Conservation (phyloP, 2,329 filamentous ascomycete species). For the Hirsutella minnesotensis region DNA sequence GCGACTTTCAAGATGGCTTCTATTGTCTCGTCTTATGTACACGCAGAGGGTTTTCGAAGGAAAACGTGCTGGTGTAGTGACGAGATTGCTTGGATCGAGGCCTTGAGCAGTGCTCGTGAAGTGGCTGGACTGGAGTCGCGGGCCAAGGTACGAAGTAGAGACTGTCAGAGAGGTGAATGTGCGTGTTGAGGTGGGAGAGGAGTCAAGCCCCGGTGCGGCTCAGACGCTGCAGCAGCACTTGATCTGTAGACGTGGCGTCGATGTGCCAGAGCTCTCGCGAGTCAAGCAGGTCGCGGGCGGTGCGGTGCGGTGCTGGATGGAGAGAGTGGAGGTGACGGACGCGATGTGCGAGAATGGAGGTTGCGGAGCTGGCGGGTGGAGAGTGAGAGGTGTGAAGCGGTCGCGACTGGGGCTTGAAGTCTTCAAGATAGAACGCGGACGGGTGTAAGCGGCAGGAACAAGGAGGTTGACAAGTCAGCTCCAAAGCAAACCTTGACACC, state of each 20-base stretch:
- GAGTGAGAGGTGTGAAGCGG: constrained; percentile 26
- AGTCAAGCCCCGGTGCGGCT: constrained; percentile 15
- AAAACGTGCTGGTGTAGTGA: constrained; percentile 85
- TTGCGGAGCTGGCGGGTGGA: constrained; percentile 16
- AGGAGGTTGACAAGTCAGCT: constrained; percentile 12
- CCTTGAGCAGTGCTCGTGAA: constrained; percentile 29
- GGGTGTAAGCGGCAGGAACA: constrained; percentile 18
- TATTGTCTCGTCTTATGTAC: constrained; percentile 56
- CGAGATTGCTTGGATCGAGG: constrained; percentile 28
- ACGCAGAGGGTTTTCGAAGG: constrained; percentile 74
- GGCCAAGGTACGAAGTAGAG: constrained; percentile 11
- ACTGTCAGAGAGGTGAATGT: constrained; percentile 4
- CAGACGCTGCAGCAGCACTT: constrained; percentile 20
- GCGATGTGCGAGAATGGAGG: constrained; percentile 21
- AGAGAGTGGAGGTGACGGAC: constrained; percentile 11
- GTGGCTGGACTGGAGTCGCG: constrained; percentile 21
- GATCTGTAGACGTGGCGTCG: constrained; percentile 7
- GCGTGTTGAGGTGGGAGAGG: constrained; percentile 1
- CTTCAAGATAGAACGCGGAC: constrained; percentile 23
- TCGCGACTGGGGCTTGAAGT: constrained; percentile 22
- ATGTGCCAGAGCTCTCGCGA: constrained; percentile 5
- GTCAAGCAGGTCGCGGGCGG: constrained; percentile 1
- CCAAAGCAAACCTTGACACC: constrained; percentile 21
- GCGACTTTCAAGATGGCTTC: constrained; percentile 18
- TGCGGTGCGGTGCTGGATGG: constrained; percentile 11